Conservation (phyloP, 2,329 filamentous ascomycete species). For the Mycogone perniciosa region DNA sequence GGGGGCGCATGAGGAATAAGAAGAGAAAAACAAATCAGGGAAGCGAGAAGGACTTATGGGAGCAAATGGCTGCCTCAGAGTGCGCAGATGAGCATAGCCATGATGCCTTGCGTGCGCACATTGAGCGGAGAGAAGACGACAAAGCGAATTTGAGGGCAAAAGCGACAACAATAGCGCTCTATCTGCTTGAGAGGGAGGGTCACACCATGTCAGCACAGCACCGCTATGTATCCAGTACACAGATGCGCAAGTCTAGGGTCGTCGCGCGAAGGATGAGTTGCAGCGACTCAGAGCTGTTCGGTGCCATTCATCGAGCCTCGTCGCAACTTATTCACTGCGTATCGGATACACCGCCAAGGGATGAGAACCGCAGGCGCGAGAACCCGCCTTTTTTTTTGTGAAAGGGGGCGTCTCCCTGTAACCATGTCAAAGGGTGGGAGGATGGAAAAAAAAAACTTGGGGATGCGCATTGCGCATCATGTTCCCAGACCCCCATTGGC, state of each 20-base stretch:
- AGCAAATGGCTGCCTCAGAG: constrained; percentile 5
- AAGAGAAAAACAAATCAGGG: not conserved
- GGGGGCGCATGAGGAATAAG: not conserved
- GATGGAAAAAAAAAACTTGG: not conserved
- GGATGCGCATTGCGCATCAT: constrained; percentile 4
- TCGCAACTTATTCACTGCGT: not conserved
- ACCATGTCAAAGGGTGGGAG: not conserved
- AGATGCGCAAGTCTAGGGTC: not conserved
- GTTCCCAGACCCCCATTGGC: constrained; percentile 10
- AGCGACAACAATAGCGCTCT: not conserved
- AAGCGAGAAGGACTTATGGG: not conserved
- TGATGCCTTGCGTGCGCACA: constrained; percentile 5
- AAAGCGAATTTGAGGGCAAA: not conserved
- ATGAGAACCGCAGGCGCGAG: not conserved
- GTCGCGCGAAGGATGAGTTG: not conserved
- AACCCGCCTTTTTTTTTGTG: not conserved
- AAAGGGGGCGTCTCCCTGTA: not conserved
- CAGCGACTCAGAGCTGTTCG: not conserved
- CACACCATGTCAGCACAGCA: constrained; percentile 7
- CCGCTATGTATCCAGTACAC: constrained; percentile 4
- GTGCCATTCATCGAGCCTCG: constrained; percentile 1
- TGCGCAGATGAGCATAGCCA: constrained; percentile 8
- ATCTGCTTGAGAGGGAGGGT: constrained; percentile 5
- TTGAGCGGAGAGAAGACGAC: not conserved
- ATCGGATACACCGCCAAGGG: constrained; percentile 13